phyloP scores from a whole-genome alignment of 2,329 filamentous ascomycete genomes.

The Periconia sp. region DNA sequence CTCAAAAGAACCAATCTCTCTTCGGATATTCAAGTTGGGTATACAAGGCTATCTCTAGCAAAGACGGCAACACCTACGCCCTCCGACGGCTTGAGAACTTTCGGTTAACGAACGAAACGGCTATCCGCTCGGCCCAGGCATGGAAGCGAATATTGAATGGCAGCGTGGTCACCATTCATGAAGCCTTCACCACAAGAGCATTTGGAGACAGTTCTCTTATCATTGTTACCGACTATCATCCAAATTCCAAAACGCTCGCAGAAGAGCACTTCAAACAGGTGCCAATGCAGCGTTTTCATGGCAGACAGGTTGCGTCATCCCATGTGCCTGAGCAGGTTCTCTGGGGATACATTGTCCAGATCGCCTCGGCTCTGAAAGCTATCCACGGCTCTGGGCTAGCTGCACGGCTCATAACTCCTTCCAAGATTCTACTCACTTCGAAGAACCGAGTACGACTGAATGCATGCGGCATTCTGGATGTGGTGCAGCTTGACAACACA shows the following conservation, averaged over 20 bases:
- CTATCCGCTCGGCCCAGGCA: conserved; percentile 82
- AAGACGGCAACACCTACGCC: conserved; percentile 88
- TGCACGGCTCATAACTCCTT: conserved; percentile 83
- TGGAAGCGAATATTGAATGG: conserved; percentile 88
- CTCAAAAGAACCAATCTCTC: conserved; percentile 76
- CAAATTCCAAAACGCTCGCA: conserved; percentile 84
- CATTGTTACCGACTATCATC: conserved; percentile 92
- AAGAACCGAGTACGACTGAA: conserved; percentile 89
- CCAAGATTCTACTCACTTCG: conserved; percentile 87
- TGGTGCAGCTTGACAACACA: conserved; percentile 79
- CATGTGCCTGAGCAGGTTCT: conserved; percentile 71
- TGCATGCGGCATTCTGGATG: conserved; percentile 87
- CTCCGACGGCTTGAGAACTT: conserved; percentile 88
- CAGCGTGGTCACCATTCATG: conserved; percentile 83
- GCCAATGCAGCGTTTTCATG: conserved; percentile 46
- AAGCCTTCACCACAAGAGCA: conserved; percentile 89
- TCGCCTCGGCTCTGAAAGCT: conserved; percentile 83
- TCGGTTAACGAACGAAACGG: conserved; percentile 84
- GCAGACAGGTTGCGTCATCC: conserved; percentile 42
- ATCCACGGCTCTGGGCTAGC: conserved; percentile 84
- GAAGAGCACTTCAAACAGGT: conserved; percentile 72
- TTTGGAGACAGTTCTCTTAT: conserved; percentile 96
- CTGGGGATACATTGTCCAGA: conserved; percentile 92
- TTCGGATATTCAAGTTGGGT: conserved; percentile 94
- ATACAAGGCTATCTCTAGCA: conserved; percentile 90